Evolutionary conservation across 2,329 filamentous ascomycete genomes (phyloP), one percentile per base, ranked within the genome.

Genomic region (Fusarium annulatum): DNA sequence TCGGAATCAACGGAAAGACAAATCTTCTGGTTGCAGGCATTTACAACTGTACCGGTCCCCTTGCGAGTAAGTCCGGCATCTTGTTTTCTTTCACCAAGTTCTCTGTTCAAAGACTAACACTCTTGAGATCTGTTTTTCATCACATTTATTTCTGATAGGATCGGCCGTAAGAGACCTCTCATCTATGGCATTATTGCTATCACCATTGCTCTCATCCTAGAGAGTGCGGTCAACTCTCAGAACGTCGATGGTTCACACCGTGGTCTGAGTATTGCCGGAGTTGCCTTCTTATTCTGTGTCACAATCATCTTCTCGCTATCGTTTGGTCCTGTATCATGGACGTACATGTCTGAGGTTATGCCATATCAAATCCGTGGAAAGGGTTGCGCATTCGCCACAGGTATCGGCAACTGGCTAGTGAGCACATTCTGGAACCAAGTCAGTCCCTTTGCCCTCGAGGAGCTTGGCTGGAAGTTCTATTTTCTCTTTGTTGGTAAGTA

Each of bases 91-190:
- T n/a, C 23, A 41, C 12, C 7, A 28, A 21, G 19, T n/a, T 55
- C 19, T 16, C 19, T 14, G 9, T n/a, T 10, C 2, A 9, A n/a
- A 28, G 34, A 59, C 61, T 70, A 39, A 68, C 49, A 21, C 15
- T 15, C 3, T 41, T 7, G n/a, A 82, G 83, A 90, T 76, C 77
- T 87, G 36, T 79, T 89, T 80, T 91, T 90, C 79, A 90, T 84
- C 34, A 82, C 84, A 21, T 88, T 89, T 78, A 84, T 90, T 42
- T 87, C 91, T 57, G 89, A 91, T 79, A 85, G 86, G 12, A 87
- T 90, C 12, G 90, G 90, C 14, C 88, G 92, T 48, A 86, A 91
- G 15, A 86, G 86, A 72, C 85, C 93, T 61, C 92, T 94, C 87
- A 81, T 93, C 30, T 87, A 91, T 72, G 91, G 91, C 48, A 88